A percentile compares a stretch with the other conserved stretches of the same genome.
Conservation (phyloP, 2,329 filamentous ascomycete species). For the Remersonia thermophila region DNA sequence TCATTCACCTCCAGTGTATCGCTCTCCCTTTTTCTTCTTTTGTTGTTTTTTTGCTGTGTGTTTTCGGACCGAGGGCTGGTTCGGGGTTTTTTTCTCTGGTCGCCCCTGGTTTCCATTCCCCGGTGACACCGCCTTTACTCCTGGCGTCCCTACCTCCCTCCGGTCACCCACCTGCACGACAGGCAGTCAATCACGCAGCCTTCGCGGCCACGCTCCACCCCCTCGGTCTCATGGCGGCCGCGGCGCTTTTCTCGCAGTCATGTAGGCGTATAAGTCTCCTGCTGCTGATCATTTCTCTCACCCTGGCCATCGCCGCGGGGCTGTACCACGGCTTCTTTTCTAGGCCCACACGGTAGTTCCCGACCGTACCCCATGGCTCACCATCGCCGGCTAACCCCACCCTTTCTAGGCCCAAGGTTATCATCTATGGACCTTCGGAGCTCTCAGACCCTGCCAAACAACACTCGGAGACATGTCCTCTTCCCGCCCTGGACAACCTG, state of each 20-base stretch:
- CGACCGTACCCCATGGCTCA: neutral
- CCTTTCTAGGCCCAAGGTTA: slow-evolving; percentile 10
- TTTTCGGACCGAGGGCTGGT: too few relatives aligned
- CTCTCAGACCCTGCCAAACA: slow-evolving; percentile 1
- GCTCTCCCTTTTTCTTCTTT: too few relatives aligned
- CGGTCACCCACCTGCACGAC: too few relatives aligned
- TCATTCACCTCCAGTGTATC: too few relatives aligned
- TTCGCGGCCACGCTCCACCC: too few relatives aligned
- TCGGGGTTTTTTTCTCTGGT: too few relatives aligned
- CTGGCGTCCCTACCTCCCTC: too few relatives aligned
- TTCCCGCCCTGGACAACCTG: slow-evolving; percentile 6
- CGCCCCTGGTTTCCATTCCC: too few relatives aligned
- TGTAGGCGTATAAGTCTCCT: slow-evolving; percentile 13
- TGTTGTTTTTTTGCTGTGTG: too few relatives aligned
- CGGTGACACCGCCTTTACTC: too few relatives aligned
- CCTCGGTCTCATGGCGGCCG: slow-evolving; percentile 10
- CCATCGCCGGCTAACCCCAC: neutral
- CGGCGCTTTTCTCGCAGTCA: slow-evolving; percentile 11
- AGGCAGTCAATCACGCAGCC: too few relatives aligned
- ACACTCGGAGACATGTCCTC: slow-evolving; percentile 1
- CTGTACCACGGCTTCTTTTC: slow-evolving; percentile 12
- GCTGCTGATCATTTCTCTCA: slow-evolving; percentile 7
- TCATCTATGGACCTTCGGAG: slow-evolving; percentile 2
- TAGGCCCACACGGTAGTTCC: slow-evolving; percentile 10
- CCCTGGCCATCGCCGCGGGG: slow-evolving; percentile 8